phyloP scores from a whole-genome alignment of 345 rosid species.

The Alliaria petiolata region DNA sequence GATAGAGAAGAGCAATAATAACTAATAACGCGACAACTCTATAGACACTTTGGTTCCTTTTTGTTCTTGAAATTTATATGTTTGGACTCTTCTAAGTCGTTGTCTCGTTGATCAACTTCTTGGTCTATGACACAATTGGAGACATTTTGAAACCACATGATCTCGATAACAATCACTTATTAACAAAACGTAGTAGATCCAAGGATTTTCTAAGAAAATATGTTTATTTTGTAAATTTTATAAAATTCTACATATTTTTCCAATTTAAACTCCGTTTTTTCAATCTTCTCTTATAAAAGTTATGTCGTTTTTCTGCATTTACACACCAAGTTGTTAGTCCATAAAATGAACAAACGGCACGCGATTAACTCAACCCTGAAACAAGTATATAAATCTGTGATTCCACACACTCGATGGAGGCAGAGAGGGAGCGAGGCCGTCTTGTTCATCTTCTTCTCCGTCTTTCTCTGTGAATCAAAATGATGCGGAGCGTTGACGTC shows the following conservation, averaged over 20 bases:
- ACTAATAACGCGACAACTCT: constrained; percentile 11
- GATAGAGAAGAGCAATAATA: not conserved
- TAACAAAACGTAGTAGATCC: not conserved
- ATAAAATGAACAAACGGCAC: not conserved
- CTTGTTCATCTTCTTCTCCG: not conserved
- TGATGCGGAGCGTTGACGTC: constrained; percentile 24
- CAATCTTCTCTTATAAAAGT: not conserved
- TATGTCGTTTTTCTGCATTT: not conserved
- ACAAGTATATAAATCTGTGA: not conserved
- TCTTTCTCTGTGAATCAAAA: not conserved
- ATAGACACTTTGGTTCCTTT: not conserved
- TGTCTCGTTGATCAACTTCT: not conserved
- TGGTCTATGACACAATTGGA: not conserved
- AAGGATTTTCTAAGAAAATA: not conserved
- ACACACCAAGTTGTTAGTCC: not conserved
- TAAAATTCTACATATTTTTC: not conserved
- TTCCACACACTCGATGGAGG: not conserved
- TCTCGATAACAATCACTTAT: not conserved
- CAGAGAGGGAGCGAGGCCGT: not conserved
- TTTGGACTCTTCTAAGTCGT: not conserved
- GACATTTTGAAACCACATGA: not conserved
- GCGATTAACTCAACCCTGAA: not conserved
- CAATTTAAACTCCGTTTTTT: not conserved
- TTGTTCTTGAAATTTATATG: constrained; percentile 13
- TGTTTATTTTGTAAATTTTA: not conserved